These are phyloP conservation scores for Sphagnum fallax DNA, from an alignment of 228 moss, liverwort and hornwort genomes.

Conservation along the genomic window DNA sequence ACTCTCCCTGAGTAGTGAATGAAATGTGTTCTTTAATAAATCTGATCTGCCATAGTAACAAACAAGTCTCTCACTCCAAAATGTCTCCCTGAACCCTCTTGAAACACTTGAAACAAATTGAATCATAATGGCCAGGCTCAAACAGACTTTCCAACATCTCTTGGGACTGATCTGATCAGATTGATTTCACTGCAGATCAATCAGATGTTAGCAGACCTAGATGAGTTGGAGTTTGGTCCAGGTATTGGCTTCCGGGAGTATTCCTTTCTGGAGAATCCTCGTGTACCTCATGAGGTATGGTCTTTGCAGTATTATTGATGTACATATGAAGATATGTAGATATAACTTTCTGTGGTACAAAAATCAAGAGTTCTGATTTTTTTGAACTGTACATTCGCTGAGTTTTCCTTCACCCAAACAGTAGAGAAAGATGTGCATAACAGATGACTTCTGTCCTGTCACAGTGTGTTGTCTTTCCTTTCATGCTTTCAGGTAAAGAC, in stretches of 20 bases:
- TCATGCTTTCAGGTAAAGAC: conserved; percentile 44
- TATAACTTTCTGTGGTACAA: background rate
- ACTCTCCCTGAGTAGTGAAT: background rate
- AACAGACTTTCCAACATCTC: background rate
- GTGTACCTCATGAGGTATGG: conserved; percentile 53
- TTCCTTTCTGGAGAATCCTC: conserved; percentile 78
- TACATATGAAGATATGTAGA: background rate
- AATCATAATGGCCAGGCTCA: background rate
- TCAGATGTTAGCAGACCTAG: conserved; percentile 35
- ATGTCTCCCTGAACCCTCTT: background rate
- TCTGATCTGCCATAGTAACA: no score
- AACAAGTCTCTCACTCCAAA: background rate
- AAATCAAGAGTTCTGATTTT: background rate
- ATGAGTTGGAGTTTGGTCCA: conserved; percentile 51
- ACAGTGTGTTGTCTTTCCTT: background rate
- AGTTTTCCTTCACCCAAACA: background rate
- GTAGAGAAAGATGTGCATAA: background rate
- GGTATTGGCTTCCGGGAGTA: conserved; percentile 76
- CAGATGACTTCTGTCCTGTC: background rate
- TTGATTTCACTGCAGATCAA: conserved; percentile 41
- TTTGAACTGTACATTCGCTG: background rate
- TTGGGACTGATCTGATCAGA: background rate
- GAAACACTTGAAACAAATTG: background rate
- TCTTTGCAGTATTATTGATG: background rate
- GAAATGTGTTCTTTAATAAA: background rate